Evolutionary conservation across 2,329 filamentous ascomycete species (phyloP).

Genomic region (Alternaria sp.): DNA sequence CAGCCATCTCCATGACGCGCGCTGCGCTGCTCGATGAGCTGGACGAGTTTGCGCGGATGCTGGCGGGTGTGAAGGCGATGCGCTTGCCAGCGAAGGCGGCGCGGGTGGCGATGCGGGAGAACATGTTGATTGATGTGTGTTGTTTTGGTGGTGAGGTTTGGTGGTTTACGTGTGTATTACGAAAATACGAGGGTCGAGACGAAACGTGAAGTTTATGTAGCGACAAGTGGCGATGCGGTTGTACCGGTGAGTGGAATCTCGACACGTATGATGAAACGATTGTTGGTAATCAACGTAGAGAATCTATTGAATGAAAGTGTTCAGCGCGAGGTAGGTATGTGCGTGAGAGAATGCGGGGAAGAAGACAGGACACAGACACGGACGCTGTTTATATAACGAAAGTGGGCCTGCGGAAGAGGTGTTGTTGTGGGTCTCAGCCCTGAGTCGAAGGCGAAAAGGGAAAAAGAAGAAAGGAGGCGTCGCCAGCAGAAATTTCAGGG

Average conservation of each 20-base stretch:
- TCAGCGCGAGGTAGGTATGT: background rate
- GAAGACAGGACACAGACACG: constrained; percentile 12
- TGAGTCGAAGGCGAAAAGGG: constrained; percentile 6
- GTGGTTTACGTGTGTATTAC: background rate
- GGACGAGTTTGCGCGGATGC: constrained; percentile 44
- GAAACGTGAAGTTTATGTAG: constrained; percentile 1
- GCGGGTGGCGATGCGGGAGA: constrained; percentile 30
- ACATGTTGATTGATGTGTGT: constrained; percentile 17
- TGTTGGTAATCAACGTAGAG: background rate
- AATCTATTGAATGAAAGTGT: constrained; percentile 1
- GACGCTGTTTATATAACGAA: constrained; percentile 23
- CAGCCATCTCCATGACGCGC: constrained; percentile 42
- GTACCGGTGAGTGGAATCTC: background rate
- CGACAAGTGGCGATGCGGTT: background rate
- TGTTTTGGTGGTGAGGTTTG: background rate
- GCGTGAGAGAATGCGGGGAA: constrained; percentile 16
- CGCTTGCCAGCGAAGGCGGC: constrained; percentile 32
- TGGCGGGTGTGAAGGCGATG: constrained; percentile 27
- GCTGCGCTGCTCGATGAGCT: constrained; percentile 30
- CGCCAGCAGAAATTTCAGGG: constrained; percentile 18
- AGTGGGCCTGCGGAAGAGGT: constrained; percentile 13
- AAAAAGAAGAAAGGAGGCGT: constrained; percentile 19
- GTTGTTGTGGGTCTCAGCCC: constrained; percentile 9
- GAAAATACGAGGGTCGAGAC: background rate
- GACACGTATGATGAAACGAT: constrained; percentile 15